Evolutionary conservation across 2,329 filamentous ascomycete genomes (phyloP), one percentile per base, ranked within the genome.

Genomic region (Arachnomyces sp.): DNA sequence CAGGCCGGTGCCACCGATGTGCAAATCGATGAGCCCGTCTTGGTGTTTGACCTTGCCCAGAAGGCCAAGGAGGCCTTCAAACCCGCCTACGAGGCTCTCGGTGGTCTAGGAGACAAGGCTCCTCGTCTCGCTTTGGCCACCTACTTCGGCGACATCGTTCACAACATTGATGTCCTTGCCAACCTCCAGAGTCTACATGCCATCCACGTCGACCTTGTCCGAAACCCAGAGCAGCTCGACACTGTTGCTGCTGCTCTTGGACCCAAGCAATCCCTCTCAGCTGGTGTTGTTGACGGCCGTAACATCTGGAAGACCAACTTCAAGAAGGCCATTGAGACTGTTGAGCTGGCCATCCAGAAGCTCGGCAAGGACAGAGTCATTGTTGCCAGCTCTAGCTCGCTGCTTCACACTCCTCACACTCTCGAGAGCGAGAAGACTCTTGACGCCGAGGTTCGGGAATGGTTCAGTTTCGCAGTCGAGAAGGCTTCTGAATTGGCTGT

Each of bases 261-360:
- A 65, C 71, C 86, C 65, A 87, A 88, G 67, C 93, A 95, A 65
- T 70, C 88, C 55, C 82, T 98, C 52, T 98, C 92, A 52, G 84
- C 82, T 51, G 92, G 92, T 86, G 85, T 98, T 56, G 92, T 98
- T 53, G 89, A 98, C 59, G 92, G 92, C 60, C 88, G 92, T 61
- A 98, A 98, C 80, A 96, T 98, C 77, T 98, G 92, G 92, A 98
- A 98, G 86, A 95, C 88, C 72, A 94, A 96, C 82, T 84, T 95
- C 74, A 85, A 94, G 80, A 80, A 80, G 59, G 88, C 92, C 61
- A 93, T 98, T 52, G 89, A 92, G 75, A 79, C 74, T 50, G 84
- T 92, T 47, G 87, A 96, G 80, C 74, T 79, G 45, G 92, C 90
- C 51, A 74, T 96, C 59, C 86, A 95, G 75, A 87, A 94, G 75